Base-by-base conservation (phyloP, 768 basidiomycete species). In the Strobilomyces confusus region DNA sequence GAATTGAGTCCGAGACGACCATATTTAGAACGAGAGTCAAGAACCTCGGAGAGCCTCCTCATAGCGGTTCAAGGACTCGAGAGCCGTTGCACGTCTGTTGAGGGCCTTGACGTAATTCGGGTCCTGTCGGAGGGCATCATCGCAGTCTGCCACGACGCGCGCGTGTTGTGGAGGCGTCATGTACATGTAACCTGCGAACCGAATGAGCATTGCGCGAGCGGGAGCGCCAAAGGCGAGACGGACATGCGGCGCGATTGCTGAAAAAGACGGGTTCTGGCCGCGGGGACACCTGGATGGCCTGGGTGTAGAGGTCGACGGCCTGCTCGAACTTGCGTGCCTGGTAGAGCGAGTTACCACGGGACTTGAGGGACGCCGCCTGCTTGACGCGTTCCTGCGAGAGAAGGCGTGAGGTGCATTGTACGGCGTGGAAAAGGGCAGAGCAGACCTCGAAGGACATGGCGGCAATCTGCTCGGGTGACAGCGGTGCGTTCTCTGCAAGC, bases 191-290 rank as follows among this genome's bases (percentile, higher is more conserved):
- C 92, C 92, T 92, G 49, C 9, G 13, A 50, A 22, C 9, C 14
- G 29, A 4, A 51, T 61, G 37, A 59, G 59, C 2, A 5, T 6
- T 1, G 32, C 3, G 12, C 15, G 19, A 1, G 15, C 11, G 26
- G 5, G 17, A 0, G 19, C 19, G 14, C 32, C 23, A 40, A 23
- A 5, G 25, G n/a, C 4, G 11, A 23, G 20, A 62, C 86, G 51
- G 54, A 92, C 95, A 98, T 56, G 97, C 97, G 37, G 95, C 97
- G 48, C 97, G 86, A 72, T 99, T 99, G 72, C 90, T 92, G 80
- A 85, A 98, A 74, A 87, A 99, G 30, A 98, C 92, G 26, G 97
- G 86, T 64, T 95, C 92, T 8, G 86, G 82, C 67, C 82, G 85
- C 9, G 89, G 85, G 5, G 89, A 77, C 19, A 88, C 77, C 43